These are phyloP conservation scores for Populus nigra DNA, from an alignment of 345 rosid genomes.

Conservation along the genomic window DNA sequence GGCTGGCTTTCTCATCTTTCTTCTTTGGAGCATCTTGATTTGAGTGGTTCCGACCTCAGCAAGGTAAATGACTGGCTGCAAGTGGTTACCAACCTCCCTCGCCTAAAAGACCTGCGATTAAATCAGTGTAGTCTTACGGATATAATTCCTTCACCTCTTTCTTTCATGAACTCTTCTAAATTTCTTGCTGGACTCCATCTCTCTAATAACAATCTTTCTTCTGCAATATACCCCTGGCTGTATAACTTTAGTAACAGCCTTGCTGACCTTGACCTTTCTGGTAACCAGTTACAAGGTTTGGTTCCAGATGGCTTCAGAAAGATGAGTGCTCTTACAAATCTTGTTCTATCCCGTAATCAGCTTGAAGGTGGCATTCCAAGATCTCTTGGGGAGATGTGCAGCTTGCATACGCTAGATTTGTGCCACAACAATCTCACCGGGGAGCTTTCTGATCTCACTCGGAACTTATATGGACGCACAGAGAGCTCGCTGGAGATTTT, in stretches of 20 bases:
- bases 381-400: constrained; percentile 17
- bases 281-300: constrained; percentile 3
- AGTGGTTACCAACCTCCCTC: constrained; percentile 12
- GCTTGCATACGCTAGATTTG: constrained; percentile 12
- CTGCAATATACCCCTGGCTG: constrained; percentile 16
- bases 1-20: constrained; percentile 32
- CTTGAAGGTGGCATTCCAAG: constrained; percentile 11
- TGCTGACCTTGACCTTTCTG: neutral
- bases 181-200: constrained; percentile 10
- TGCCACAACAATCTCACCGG: constrained; percentile 8
- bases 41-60: constrained; percentile 4
- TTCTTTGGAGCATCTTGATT: constrained; percentile 1
- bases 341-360: neutral
- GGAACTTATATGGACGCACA: constrained; percentile 16
- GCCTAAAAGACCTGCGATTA: constrained; percentile 2
- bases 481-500: constrained; percentile 17
- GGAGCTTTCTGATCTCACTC: neutral
- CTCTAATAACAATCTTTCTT: neutral
- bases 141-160: neutral
- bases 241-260: constrained; percentile 12
- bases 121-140: constrained; percentile 1
- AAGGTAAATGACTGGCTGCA: constrained; percentile 17
- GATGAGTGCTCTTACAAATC: neutral
- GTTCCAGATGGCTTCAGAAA: neutral
- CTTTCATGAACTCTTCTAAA: constrained; percentile 1